Evolutionary conservation across 768 basidiomycete species (phyloP).

Genomic region (Kondoa subrosea): DNA sequence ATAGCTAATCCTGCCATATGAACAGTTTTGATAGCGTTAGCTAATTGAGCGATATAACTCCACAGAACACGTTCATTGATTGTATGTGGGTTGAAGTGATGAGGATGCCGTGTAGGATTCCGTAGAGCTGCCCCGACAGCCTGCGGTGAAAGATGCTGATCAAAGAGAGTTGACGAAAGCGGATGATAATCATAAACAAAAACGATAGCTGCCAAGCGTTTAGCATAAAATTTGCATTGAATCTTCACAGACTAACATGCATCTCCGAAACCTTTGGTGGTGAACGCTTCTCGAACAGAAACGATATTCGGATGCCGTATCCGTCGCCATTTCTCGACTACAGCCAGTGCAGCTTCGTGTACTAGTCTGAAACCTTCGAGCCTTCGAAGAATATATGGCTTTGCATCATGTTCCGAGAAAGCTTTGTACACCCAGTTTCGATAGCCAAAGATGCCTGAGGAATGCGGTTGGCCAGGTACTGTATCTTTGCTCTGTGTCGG

Average conservation of each 20-base stretch:
- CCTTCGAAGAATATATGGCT: constrained; percentile 57
- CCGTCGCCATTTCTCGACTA: constrained; percentile 70
- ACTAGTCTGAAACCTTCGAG: constrained; percentile 76
- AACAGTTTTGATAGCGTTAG: constrained; percentile 65
- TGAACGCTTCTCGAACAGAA: constrained; percentile 75
- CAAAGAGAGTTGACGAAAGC: constrained; percentile 57
- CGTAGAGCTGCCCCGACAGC: constrained; percentile 13
- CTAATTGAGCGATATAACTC: constrained; percentile 83
- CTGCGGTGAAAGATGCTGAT: constrained; percentile 40
- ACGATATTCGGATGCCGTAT: constrained; percentile 75
- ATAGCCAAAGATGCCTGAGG: constrained; percentile 66
- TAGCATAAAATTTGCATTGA: neutral
- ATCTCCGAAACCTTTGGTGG: constrained; percentile 78
- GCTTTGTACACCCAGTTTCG: constrained; percentile 72
- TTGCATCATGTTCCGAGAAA: constrained; percentile 55
- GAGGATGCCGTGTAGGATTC: constrained; percentile 19
- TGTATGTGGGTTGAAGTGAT: constrained; percentile 36
- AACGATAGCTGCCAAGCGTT: constrained; percentile 51
- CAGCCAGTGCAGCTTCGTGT: constrained; percentile 60
- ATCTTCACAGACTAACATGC: constrained; percentile 69
- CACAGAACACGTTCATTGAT: constrained; percentile 70
- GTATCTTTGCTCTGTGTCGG: constrained; percentile 4
- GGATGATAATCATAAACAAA: constrained; percentile 83
- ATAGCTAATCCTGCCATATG: constrained; percentile 68
- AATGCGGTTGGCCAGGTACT: constrained; percentile 42